Evolutionary conservation across 306 rosid genomes (phyloP).

Genomic region (Inga laurina): DNA sequence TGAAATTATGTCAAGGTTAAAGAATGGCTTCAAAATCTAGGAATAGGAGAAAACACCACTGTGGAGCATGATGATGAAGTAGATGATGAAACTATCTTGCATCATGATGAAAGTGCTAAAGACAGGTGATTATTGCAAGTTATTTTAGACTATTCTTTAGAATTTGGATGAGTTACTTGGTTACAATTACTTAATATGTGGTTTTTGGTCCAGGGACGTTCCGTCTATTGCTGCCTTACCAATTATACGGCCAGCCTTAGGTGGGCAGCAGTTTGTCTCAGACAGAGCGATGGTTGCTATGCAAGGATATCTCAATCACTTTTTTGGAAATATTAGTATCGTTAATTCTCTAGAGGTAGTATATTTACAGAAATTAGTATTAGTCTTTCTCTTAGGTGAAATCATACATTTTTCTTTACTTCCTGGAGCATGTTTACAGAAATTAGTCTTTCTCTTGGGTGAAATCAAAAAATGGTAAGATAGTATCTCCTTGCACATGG

Average conservation of each 20-base stretch:
- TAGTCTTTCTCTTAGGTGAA: too few relatives aligned
- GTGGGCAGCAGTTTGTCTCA: constrained; percentile 87
- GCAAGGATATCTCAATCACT: constrained; percentile 98
- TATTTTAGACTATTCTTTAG: constrained; percentile 10
- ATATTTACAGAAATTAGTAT: too few relatives aligned
- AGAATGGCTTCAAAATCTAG: constrained; percentile 99
- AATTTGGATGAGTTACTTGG: constrained; percentile 9
- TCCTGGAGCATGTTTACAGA: too few relatives aligned
- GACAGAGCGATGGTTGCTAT: constrained; percentile 91
- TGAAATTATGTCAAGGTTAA: constrained; percentile 96
- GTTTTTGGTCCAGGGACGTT: constrained; percentile 80
- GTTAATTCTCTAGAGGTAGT: constrained; percentile 70
- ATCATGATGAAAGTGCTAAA: constrained; percentile 71
- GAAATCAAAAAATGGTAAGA: too few relatives aligned
- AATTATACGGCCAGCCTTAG: constrained; percentile 91
- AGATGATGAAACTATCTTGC: constrained; percentile 69
- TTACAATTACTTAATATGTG: constrained; percentile 36
- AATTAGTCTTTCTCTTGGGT: too few relatives aligned
- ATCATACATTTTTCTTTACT: too few relatives aligned
- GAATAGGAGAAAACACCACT: constrained; percentile 82
- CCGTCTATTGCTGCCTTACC: constrained; percentile 99
- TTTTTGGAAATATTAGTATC: constrained; percentile 85
- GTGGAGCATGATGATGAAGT: constrained; percentile 78
- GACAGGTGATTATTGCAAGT: constrained; percentile 52
- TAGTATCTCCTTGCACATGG: too few relatives aligned